Evolutionary conservation across 2,329 filamentous ascomycete genomes (phyloP).

Genomic region (Magnaporthales sp.): DNA sequence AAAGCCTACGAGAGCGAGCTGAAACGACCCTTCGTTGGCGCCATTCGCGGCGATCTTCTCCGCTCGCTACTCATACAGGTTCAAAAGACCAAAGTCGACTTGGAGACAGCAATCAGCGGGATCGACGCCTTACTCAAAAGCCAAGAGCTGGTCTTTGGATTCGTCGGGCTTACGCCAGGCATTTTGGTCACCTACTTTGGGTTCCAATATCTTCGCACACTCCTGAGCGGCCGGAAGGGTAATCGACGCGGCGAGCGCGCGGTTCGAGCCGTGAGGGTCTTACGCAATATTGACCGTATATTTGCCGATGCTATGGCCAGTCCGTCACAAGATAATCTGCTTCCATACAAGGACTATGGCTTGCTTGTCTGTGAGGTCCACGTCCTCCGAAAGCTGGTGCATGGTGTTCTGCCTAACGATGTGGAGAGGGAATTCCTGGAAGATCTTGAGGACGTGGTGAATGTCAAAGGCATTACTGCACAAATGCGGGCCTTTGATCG

Average conservation of each 20-base stretch:
- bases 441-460: constrained; percentile 78
- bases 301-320: constrained; percentile 49
- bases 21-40: constrained; percentile 70
- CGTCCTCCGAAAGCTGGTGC: constrained; percentile 62
- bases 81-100: constrained; percentile 97
- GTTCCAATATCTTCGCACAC: constrained; percentile 59
- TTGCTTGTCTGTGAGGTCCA: constrained; percentile 86
- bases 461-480: constrained; percentile 68
- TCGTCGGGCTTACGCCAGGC: constrained; percentile 87
- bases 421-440: constrained; percentile 80
- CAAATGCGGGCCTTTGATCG: constrained; percentile 75
- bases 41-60: constrained; percentile 77
- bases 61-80: constrained; percentile 90
- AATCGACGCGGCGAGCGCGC: constrained; percentile 55
- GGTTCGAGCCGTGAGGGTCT: constrained; percentile 63
- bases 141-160: constrained; percentile 96
- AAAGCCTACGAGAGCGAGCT: constrained; percentile 88
- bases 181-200: constrained; percentile 77
- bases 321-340: constrained; percentile 57
- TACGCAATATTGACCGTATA: constrained; percentile 83
- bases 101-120: constrained; percentile 90
- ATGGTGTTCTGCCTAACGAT: constrained; percentile 59
- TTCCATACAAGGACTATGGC: constrained; percentile 90
- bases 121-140: constrained; percentile 93
- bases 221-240: constrained; percentile 64